Evolutionary conservation across 345 rosid species (phyloP).

Genomic region (Eucalyptus curtisii): DNA sequence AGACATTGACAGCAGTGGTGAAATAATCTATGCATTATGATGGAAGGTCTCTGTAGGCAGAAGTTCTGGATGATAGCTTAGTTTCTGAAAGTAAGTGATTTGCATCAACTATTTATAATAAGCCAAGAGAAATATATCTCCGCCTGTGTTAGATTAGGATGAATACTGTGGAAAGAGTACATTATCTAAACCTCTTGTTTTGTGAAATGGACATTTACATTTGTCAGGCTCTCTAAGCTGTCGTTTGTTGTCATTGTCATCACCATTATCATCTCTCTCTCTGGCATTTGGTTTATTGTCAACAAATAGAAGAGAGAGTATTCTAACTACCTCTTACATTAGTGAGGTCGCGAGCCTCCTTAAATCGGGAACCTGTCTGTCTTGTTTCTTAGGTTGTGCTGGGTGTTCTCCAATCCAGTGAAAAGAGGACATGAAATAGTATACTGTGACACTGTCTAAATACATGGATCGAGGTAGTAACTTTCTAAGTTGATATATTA

Average conservation of each 20-base stretch:
- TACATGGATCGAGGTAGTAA: background rate
- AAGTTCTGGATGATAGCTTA: background rate
- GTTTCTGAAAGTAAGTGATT: background rate
- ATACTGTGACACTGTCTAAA: background rate
- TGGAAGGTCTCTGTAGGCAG: background rate
- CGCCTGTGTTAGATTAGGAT: background rate
- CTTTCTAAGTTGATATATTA: background rate
- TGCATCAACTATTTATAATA: background rate
- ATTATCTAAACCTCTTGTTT: background rate
- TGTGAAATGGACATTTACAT: background rate
- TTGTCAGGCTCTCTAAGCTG: background rate
- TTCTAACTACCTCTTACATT: background rate
- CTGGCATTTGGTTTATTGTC: background rate
- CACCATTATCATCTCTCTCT: background rate
- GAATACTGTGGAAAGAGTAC: background rate
- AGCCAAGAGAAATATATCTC: background rate
- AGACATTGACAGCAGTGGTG: slow-evolving; percentile 89
- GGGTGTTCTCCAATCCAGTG: background rate
- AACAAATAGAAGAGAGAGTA: background rate
- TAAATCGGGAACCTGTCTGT: background rate
- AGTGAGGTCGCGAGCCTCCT: background rate
- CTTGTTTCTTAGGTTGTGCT: background rate
- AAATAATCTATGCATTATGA: slow-evolving; percentile 72
- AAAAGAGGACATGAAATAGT: background rate
- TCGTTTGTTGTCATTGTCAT: background rate